Evolutionary conservation across 2,329 filamentous ascomycete genomes (phyloP).

Genomic region (Pochonia chlamydosporia): DNA sequence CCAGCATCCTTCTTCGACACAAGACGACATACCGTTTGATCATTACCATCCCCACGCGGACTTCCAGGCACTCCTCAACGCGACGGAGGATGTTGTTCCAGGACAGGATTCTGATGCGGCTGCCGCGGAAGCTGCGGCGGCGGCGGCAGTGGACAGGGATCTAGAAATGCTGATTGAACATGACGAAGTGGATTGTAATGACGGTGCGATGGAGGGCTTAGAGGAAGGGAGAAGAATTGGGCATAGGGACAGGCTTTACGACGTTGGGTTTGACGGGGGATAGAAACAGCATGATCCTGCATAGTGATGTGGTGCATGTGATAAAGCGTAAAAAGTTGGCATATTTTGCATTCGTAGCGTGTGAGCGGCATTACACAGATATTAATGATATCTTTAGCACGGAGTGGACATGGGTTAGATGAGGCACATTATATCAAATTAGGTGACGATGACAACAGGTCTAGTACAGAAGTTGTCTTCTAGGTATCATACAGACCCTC

Average conservation of each 20-base stretch:
- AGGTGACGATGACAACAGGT: background rate
- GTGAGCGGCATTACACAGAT: no score
- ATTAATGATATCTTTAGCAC: background rate
- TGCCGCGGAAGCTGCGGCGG: conserved; percentile 23
- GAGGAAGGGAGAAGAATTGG: conserved; percentile 12
- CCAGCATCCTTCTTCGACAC: conserved; percentile 15
- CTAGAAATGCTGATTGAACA: conserved; percentile 48
- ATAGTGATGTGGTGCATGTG: no score
- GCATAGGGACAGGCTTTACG: conserved; percentile 22
- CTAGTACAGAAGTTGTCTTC: conserved; percentile 18
- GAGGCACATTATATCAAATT: background rate
- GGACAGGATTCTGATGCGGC: conserved; percentile 4
- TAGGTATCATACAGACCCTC: conserved; percentile 31
- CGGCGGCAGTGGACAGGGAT: conserved; percentile 40
- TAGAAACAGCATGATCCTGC: conserved; percentile 10
- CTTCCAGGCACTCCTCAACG: conserved; percentile 49
- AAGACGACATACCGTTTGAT: conserved; percentile 31
- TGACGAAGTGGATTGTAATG: conserved; percentile 37
- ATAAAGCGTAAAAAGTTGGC: no score
- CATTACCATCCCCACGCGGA: conserved; percentile 38
- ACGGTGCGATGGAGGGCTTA: conserved; percentile 16
- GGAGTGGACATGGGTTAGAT: background rate
- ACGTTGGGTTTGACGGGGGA: conserved; percentile 21
- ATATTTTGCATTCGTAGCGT: no score
- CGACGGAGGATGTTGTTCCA: conserved; percentile 33